A percentile compares a stretch with the other conserved stretches of the same genome.
phyloP scores from a whole-genome alignment of 331 rosid species.

The Dryas integrifolia region DNA sequence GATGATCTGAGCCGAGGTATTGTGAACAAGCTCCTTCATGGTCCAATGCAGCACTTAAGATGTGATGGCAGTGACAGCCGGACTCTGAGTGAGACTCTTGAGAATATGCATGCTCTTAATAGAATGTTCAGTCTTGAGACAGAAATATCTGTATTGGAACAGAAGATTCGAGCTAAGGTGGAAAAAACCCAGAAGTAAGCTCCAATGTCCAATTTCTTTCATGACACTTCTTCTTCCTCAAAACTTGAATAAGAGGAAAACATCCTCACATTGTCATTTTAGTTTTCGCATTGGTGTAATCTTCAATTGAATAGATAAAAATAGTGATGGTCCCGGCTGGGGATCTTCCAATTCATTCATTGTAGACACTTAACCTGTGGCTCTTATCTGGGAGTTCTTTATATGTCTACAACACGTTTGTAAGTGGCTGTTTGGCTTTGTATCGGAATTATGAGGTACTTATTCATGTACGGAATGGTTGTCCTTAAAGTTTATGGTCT shows the following conservation, averaged over 20 bases:
- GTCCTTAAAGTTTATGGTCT: conserved; percentile 12
- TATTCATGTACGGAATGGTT: conserved; percentile 30
- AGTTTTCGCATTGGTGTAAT: conserved; percentile 34
- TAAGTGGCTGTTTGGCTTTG: conserved; percentile 39
- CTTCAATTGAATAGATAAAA: conserved; percentile 41
- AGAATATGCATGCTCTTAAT: conserved; percentile 94
- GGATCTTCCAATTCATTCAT: conserved; percentile 41
- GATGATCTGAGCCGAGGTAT: conserved; percentile 98
- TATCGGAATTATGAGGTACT: conserved; percentile 31
- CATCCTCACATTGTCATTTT: conserved; percentile 42
- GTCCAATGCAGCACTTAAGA: conserved; percentile 98
- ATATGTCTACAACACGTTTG: conserved; percentile 20
- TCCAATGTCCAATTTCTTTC: conserved; percentile 29
- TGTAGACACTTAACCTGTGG: conserved; percentile 32
- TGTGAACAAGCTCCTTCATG: conserved; percentile 93
- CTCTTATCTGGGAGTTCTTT: conserved; percentile 36
- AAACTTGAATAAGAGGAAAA: conserved; percentile 54
- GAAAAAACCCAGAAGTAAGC: conserved; percentile 75
- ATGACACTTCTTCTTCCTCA: conserved; percentile 35
- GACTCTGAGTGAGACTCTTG: conserved; percentile 81
- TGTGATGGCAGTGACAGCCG: conserved; percentile 93
- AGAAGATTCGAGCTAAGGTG: conserved; percentile 90
- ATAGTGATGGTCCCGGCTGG: conserved; percentile 29
- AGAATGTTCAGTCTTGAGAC: conserved; percentile 99
- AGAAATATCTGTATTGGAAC: conserved; percentile 80